A percentile compares a stretch with the other conserved stretches of the same genome.
These are phyloP conservation scores for Dissoconium aciculare DNA, from an alignment of 2,329 filamentous ascomycete genomes.

Conservation along the genomic window DNA sequence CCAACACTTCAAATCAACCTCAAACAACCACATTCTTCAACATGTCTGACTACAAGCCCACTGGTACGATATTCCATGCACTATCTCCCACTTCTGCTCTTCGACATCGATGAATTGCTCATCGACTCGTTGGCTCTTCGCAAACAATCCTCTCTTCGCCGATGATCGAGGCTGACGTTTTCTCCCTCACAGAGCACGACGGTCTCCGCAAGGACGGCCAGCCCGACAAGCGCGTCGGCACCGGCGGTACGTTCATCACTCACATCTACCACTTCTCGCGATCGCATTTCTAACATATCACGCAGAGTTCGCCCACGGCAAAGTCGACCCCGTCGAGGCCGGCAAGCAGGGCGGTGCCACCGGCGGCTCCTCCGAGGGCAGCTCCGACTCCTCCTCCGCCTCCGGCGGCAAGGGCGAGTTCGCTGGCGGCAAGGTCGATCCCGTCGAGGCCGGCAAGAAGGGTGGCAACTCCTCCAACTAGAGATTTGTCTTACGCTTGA, in stretches of 20 bases:
- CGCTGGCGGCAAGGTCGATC: conserved; percentile 12
- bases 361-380: conserved; percentile 8
- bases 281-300: not conserved
- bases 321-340: conserved; percentile 29
- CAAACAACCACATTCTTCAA: conserved; percentile 9
- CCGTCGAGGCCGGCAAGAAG: conserved; percentile 7
- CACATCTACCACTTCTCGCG: no score
- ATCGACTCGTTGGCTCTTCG: not conserved
- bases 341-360: conserved; percentile 26
- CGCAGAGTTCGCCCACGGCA: conserved; percentile 27
- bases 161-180: not conserved
- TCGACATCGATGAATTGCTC: no score
- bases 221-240: conserved; percentile 29
- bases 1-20: conserved; percentile 6
- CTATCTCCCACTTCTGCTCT: not conserved
- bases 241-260: conserved; percentile 23
- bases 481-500: no score
- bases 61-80: conserved; percentile 10
- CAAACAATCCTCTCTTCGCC: not conserved
- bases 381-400: conserved; percentile 8
- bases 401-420: conserved; percentile 14
- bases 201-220: conserved; percentile 30
- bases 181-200: conserved; percentile 24
- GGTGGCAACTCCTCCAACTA: conserved; percentile 8
- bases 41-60: conserved; percentile 26